Percentiles rank a stretch among this genome's conserved stretches.
Evolutionary conservation across 306 rosid genomes (phyloP).

Genomic region (Citrullus amarus): DNA sequence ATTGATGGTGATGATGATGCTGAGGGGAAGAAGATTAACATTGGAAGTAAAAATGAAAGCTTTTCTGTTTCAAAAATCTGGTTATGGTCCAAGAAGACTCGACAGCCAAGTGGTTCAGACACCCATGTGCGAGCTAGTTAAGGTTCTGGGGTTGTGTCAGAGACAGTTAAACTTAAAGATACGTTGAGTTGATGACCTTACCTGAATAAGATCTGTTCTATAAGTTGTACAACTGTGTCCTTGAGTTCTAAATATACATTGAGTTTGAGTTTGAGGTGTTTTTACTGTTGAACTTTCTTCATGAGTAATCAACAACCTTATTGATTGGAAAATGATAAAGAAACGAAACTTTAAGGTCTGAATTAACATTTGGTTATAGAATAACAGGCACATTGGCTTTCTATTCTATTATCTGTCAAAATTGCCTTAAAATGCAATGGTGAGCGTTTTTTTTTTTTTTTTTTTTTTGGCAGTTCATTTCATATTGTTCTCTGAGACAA

Average conservation of each 20-base stretch:
- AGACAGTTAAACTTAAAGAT: conserved; percentile 20
- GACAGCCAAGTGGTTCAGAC: conserved; percentile 39
- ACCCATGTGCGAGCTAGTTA: conserved; percentile 32
- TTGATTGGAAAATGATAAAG: neutral
- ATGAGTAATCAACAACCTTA: neutral
- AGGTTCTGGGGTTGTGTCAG: conserved; percentile 33
- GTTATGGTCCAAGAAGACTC: conserved; percentile 81
- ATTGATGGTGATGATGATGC: conserved; percentile 47
- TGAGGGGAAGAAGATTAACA: conserved; percentile 54
- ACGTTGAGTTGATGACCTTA: conserved; percentile 10
- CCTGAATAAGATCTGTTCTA: too few species aligned
- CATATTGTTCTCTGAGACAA: neutral
- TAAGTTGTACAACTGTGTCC: too few species aligned
- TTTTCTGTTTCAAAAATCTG: conserved; percentile 88
- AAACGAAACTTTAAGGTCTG: neutral
- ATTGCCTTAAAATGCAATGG: neutral
- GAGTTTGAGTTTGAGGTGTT: neutral
- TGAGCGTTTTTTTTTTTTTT: neutral
- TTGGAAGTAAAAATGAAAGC: conserved; percentile 76
- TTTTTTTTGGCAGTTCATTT: neutral
- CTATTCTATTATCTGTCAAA: neutral
- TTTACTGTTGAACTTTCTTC: neutral
- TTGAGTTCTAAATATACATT: neutral
- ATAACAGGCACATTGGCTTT: neutral
- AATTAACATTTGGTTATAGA: neutral